These are phyloP conservation scores for Hondaea fermentalgiana DNA, from an alignment of 108 stramenopile genomes.

Conservation along the genomic window DNA sequence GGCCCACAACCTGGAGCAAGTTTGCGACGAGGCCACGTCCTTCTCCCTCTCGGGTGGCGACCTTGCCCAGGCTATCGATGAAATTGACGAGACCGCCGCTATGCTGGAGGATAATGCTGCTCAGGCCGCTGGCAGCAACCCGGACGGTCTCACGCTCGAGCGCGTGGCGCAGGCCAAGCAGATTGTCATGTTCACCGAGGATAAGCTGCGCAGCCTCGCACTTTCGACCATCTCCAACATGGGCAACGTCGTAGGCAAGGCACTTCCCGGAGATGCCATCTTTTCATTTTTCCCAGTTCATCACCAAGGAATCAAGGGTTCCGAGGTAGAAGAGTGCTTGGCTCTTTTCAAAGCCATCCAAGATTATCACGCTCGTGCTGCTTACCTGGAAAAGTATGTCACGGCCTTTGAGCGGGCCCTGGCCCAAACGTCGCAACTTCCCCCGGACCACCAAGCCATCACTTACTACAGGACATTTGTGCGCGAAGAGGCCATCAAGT, in stretches of 20 bases:
- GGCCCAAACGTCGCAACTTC: slow-evolving; percentile 60
- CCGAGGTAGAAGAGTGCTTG: neutral
- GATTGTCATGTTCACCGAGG: neutral
- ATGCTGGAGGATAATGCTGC: slow-evolving; percentile 26
- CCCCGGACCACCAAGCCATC: slow-evolving; percentile 69
- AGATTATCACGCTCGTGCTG: neutral
- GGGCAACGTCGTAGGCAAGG: neutral
- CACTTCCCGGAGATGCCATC: neutral
- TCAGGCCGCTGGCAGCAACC: slow-evolving; percentile 18
- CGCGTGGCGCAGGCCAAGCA: slow-evolving; percentile 48
- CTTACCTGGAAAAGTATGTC: neutral
- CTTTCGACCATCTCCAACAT: neutral
- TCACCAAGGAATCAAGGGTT: neutral
- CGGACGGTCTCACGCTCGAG: slow-evolving; percentile 34
- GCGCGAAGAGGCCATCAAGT: neutral
- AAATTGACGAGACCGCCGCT: slow-evolving; percentile 31
- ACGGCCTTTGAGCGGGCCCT: slow-evolving; percentile 67
- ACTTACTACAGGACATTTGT: slow-evolving; percentile 44
- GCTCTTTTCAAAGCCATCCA: neutral
- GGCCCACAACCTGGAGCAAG: slow-evolving; percentile 95
- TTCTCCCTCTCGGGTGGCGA: slow-evolving; percentile 75
- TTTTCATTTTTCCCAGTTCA: neutral
- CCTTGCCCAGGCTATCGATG: slow-evolving; percentile 52
- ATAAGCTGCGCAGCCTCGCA: slow-evolving; percentile 48
- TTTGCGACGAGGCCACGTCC: slow-evolving; percentile 81